Evolutionary conservation across 306 rosid genomes (phyloP).

Genomic region (Crotalaria pallida): DNA sequence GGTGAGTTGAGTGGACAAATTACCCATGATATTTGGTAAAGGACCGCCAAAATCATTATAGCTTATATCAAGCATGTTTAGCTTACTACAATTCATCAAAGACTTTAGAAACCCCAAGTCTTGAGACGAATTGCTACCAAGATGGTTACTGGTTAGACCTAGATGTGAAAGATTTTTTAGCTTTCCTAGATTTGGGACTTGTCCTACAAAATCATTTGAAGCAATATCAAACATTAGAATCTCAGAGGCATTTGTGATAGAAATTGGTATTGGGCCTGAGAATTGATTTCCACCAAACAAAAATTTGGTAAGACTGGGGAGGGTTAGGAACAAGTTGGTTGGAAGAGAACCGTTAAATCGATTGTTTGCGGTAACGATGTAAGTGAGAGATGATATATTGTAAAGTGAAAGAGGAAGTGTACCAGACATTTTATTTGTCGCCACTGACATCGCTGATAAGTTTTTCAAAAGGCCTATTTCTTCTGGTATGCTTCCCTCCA

Average conservation of each 20-base stretch:
- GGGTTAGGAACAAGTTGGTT: background rate
- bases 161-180: background rate
- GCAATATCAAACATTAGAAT: background rate
- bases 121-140: slow-evolving; percentile 13
- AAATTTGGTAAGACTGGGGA: background rate
- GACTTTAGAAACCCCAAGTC: slow-evolving; percentile 13
- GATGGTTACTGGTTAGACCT: background rate
- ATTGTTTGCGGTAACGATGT: fast-evolving
- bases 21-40: slow-evolving; percentile 4
- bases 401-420: background rate
- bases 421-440: background rate
- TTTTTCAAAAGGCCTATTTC: background rate
- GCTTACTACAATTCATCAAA: slow-evolving; percentile 18
- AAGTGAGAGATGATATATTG: background rate
- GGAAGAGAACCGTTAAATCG: background rate
- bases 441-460: fast-evolving
- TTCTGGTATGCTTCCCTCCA: background rate
- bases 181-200: background rate
- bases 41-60: slow-evolving; percentile 23
- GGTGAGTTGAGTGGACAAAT: slow-evolving; percentile 19
- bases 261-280: background rate
- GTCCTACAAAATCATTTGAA: background rate
- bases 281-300: background rate
- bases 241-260: background rate
- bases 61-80: background rate